Conservation (phyloP, 2,329 filamentous ascomycete species). For the Arthroderma sp. region DNA sequence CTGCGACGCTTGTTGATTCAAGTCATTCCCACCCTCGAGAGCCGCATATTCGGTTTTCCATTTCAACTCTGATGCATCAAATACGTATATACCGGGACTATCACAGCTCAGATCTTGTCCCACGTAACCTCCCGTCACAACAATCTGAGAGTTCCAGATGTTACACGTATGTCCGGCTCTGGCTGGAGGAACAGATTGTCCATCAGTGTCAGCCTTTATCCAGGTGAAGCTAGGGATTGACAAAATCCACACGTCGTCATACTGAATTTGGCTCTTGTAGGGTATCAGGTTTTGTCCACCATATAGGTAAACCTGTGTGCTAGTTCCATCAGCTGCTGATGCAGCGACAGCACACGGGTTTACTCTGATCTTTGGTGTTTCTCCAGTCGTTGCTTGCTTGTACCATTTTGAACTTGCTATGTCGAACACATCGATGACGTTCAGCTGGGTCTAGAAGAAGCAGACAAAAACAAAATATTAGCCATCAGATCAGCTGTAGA, state of each 20-base stretch:
- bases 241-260: conserved; percentile 66
- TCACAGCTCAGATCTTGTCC: conserved; percentile 52
- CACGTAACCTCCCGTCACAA: conserved; percentile 61
- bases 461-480: neutral
- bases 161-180: conserved; percentile 66
- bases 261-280: conserved; percentile 46
- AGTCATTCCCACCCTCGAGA: conserved; percentile 39
- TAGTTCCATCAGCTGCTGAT: conserved; percentile 59
- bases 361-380: conserved; percentile 47
- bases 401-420: conserved; percentile 60
- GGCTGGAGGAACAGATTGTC: conserved; percentile 40
- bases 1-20: conserved; percentile 43
- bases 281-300: conserved; percentile 63
- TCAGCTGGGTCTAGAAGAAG: conserved; percentile 47
- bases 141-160: conserved; percentile 68
- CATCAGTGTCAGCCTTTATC: conserved; percentile 50
- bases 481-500: neutral
- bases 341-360: conserved; percentile 63
- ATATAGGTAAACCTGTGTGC: conserved; percentile 67
- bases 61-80: conserved; percentile 56
- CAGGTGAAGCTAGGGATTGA: conserved; percentile 71
- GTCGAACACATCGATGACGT: conserved; percentile 68
- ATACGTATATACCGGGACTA: conserved; percentile 58
- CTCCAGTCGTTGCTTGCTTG: conserved; percentile 54
- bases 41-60: conserved; percentile 65